phyloP scores from a whole-genome alignment of 2,329 filamentous ascomycete genomes.

The Alternaria burnsii region DNA sequence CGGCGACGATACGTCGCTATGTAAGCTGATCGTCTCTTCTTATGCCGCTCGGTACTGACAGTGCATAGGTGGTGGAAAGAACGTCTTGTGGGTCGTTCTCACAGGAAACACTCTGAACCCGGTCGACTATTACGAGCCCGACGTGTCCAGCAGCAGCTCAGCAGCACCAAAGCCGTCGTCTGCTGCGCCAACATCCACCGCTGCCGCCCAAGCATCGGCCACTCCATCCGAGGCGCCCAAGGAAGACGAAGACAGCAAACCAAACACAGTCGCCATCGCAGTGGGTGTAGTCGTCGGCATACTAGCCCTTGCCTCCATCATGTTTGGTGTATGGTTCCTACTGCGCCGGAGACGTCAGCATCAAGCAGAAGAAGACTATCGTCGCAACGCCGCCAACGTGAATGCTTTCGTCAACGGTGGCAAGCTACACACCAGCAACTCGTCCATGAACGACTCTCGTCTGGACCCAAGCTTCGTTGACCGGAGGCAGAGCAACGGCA shows the following conservation, averaged over 20 bases:
- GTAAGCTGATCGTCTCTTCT: slow-evolving; percentile 59
- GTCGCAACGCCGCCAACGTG: slow-evolving; percentile 79
- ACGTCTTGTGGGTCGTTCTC: slow-evolving; percentile 61
- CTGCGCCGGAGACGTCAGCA: slow-evolving; percentile 78
- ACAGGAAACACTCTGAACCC: slow-evolving; percentile 57
- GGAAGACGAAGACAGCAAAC: slow-evolving; percentile 40
- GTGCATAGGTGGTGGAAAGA: slow-evolving; percentile 65
- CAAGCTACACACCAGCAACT: slow-evolving; percentile 69
- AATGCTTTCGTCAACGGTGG: slow-evolving; percentile 73
- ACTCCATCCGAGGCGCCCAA: slow-evolving; percentile 48
- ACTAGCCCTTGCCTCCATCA: slow-evolving; percentile 70
- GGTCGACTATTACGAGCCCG: slow-evolving; percentile 46
- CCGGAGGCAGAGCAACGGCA: slow-evolving; percentile 88
- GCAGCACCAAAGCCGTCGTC: slow-evolving; percentile 19
- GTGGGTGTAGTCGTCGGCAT: slow-evolving; percentile 89
- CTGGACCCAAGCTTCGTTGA: slow-evolving; percentile 85
- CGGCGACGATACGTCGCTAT: slow-evolving; percentile 65
- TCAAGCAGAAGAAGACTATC: slow-evolving; percentile 84
- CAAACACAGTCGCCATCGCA: slow-evolving; percentile 85
- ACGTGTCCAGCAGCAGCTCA: slow-evolving; percentile 28
- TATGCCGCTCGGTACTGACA: slow-evolving; percentile 26
- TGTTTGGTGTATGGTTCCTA: slow-evolving; percentile 76
- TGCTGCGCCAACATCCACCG: slow-evolving; percentile 29
- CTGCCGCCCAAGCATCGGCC: slow-evolving; percentile 18
- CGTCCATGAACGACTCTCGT: slow-evolving; percentile 80